Evolutionary conservation across 1,284 basidiomycete genomes (phyloP), one percentile per base, ranked within the genome.

Genomic region (Amylostereum areolatum): DNA sequence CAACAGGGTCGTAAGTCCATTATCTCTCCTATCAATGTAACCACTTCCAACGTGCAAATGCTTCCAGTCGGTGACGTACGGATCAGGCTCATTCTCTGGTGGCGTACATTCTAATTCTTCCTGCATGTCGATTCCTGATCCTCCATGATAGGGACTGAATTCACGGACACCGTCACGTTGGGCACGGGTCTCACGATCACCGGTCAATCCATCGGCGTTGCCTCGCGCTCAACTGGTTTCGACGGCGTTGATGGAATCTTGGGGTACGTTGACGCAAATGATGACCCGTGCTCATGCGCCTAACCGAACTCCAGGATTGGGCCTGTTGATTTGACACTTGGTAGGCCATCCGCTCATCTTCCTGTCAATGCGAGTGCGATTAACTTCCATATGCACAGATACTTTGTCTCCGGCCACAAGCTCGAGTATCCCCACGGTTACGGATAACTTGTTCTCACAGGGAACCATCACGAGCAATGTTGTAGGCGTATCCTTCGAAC

Each of bases 171-270:
- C 9, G 63, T 73, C 29, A 59, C 64, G 2, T 53, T 72, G 37
- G 60, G 62, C 12, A 42, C 47, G 4, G 60, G 60, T 40, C 49
- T 71, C 34, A 59, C 57, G n/a, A 63, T 72, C 55, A 45, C 52
- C 18, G 45, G 62, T 9, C 81, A 84, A 58, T 79, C 76, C 12
- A 80, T 84, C 51, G 81, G 80, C 52, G 78, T 79, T 48, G 81
- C 81, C 28, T 62, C 69, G 4, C 57, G 10, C 1, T 62, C 70
- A 53, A 58, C 45, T n/a, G 75, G 66, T 7, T 62, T 68, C 67
- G 43, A 52, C 0, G 74, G 71, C 41, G 65, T 72, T 11, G 73
- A 83, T 59, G 75, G 74, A 28, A 81, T 83, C 52, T 60, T 84
- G 33, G 81, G 80, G 74, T 72, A 59, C 45, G 49, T 24, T 24